Evolutionary conservation across 1,139 yeast species (phyloP).

Genomic region (Lodderomyces elongisporus): DNA sequence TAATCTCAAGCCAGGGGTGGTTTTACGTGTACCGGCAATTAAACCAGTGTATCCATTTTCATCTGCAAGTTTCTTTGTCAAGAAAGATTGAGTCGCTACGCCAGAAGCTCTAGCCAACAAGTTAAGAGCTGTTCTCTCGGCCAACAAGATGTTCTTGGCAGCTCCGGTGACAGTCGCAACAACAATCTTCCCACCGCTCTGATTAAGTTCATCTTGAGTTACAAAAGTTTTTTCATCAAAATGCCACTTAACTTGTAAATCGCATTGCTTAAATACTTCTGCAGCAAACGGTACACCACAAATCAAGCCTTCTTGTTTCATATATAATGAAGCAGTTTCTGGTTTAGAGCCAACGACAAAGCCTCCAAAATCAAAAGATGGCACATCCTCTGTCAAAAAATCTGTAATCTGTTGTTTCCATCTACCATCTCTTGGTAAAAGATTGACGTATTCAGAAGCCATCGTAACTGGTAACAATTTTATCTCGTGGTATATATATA

Average conservation of each 20-base stretch:
- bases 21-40: conserved; percentile 95
- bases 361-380: conserved; percentile 92
- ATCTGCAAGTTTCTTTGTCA: conserved; percentile 58
- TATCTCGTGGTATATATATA: too few relatives aligned
- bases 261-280: conserved; percentile 78
- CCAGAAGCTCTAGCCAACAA: conserved; percentile 82
- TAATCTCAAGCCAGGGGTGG: conserved; percentile 91
- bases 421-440: conserved; percentile 66
- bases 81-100: conserved; percentile 72
- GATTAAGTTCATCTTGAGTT: conserved; percentile 34
- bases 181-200: conserved; percentile 51
- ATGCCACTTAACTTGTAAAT: conserved; percentile 66
- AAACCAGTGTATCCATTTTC: conserved; percentile 72
- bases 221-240: conserved; percentile 63
- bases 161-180: conserved; percentile 81
- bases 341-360: conserved; percentile 78
- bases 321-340: conserved; percentile 72
- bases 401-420: conserved; percentile 77
- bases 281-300: conserved; percentile 88
- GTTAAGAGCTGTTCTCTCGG: conserved; percentile 85
- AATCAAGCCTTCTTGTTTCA: conserved; percentile 77
- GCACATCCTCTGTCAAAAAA: conserved; percentile 84
- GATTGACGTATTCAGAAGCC: conserved; percentile 40
- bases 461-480: too few relatives aligned
- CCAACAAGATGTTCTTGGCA: conserved; percentile 69